These are phyloP conservation scores for Sisymbrium irio DNA, from an alignment of 345 rosid species.

Conservation along the genomic window DNA sequence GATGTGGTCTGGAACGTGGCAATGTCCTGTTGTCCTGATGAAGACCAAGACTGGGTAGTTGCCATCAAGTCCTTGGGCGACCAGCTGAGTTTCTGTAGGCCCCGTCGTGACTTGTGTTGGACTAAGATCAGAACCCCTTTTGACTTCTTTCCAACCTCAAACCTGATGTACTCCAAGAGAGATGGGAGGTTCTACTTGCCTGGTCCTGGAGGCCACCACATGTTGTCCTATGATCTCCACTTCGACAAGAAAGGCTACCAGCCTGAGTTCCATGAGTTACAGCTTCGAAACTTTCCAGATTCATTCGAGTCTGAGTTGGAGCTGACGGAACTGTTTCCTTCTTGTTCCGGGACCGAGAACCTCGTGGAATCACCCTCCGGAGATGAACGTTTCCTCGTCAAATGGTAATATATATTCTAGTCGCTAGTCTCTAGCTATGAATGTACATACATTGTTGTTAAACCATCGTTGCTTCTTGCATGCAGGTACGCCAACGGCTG, in stretches of 20 bases:
- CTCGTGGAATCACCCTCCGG: conserved; percentile 16
- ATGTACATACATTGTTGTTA: neutral
- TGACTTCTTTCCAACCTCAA: neutral
- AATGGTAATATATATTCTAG: conserved; percentile 1
- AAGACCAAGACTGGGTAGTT: neutral
- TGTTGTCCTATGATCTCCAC: neutral
- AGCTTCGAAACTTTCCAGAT: neutral
- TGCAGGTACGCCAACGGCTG: neutral
- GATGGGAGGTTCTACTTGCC: conserved; percentile 10
- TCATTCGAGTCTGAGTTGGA: neutral
- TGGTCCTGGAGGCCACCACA: conserved; percentile 16
- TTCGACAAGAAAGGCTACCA: no score
- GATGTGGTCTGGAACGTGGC: conserved; percentile 7
- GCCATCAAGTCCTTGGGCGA: conserved; percentile 7
- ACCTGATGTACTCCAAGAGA: neutral
- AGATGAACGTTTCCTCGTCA: conserved; percentile 16
- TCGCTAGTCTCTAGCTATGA: neutral
- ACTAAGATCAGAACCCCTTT: neutral
- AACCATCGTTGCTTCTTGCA: neutral
- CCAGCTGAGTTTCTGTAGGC: conserved; percentile 4
- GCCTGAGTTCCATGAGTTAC: neutral
- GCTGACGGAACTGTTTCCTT: neutral
- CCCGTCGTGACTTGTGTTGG: conserved; percentile 6
- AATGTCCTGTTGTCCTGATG: conserved; percentile 15
- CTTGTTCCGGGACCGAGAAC: conserved; percentile 5